These are phyloP conservation scores for Parietaria judaica DNA, from an alignment of 306 rosid species.

Conservation along the genomic window DNA sequence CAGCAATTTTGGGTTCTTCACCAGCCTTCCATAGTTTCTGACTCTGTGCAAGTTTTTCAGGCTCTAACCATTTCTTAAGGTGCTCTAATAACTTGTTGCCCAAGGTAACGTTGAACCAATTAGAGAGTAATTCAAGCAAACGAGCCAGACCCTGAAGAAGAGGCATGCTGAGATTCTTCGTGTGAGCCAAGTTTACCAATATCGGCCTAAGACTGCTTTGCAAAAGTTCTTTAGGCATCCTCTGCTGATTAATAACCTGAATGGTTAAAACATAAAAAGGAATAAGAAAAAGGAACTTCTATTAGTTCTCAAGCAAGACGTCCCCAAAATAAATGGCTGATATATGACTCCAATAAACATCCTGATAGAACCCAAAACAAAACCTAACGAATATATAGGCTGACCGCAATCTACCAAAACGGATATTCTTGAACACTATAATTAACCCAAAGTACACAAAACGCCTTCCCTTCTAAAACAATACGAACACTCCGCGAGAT, in stretches of 20 bases:
- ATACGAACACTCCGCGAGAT: too few species aligned
- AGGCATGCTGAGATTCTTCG: constrained; percentile 96
- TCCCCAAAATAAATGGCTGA: too few species aligned
- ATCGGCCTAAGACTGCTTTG: constrained; percentile 98
- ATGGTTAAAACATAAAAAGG: constrained; percentile 7
- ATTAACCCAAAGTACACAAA: too few species aligned
- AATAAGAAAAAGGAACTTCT: constrained; percentile 6
- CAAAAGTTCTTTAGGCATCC: constrained; percentile 94
- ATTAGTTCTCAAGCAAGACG: too few species aligned
- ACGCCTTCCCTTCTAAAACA: too few species aligned
- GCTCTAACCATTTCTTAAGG: constrained; percentile 97
- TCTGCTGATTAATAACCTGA: constrained; percentile 91
- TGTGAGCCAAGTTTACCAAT: constrained; percentile 89
- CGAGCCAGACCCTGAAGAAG: constrained; percentile 98
- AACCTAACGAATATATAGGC: too few species aligned
- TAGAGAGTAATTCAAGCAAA: constrained; percentile 86
- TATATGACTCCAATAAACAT: constrained; percentile 12
- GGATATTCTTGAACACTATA: too few species aligned
- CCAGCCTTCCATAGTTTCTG: constrained; percentile 99
- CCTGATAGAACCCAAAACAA: constrained; percentile 8
- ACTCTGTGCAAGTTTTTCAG: constrained; percentile 93
- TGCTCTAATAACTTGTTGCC: constrained; percentile 92
- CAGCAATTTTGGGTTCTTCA: constrained; percentile 99
- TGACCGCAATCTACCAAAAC: too few species aligned
- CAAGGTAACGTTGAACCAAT: constrained; percentile 96